Evolutionary conservation across 108 stramenopile genomes (phyloP).

Genomic region (Cyclostephanos invisitatus): DNA sequence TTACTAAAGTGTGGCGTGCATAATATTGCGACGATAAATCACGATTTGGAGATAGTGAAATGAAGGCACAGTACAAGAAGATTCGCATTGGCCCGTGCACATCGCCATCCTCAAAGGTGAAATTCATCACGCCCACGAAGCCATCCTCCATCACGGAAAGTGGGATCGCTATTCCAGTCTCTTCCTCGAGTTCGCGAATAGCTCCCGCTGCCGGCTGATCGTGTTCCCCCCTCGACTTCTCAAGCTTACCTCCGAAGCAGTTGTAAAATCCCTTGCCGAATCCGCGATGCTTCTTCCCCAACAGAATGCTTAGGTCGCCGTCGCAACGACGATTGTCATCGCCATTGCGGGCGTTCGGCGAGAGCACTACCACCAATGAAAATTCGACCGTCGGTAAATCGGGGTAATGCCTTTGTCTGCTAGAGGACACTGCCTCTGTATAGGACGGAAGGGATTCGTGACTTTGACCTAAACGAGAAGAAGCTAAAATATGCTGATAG

Average conservation of each 20-base stretch:
- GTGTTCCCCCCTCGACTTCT: slow-evolving; percentile 24
- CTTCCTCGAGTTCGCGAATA: slow-evolving; percentile 69
- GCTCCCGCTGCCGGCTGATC: slow-evolving; percentile 54
- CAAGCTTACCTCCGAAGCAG: slow-evolving; percentile 78
- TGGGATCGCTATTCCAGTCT: slow-evolving; percentile 58
- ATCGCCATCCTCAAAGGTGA: slow-evolving; percentile 66
- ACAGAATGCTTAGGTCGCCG: slow-evolving; percentile 51
- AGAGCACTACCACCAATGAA: slow-evolving; percentile 36
- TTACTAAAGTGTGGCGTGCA: slow-evolving; percentile 9
- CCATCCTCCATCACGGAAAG: slow-evolving; percentile 46
- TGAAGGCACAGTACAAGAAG: slow-evolving; percentile 64
- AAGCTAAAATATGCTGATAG: slow-evolving; percentile 14
- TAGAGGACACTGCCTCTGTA: background rate
- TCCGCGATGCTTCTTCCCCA: slow-evolving; percentile 74
- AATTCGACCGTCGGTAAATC: slow-evolving; percentile 16
- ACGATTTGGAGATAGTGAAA: slow-evolving; percentile 20
- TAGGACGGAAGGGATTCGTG: slow-evolving; percentile 22
- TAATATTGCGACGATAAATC: background rate
- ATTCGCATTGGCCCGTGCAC: slow-evolving; percentile 60
- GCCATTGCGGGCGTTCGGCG: background rate
- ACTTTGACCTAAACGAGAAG: slow-evolving; percentile 14
- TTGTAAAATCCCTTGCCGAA: slow-evolving; percentile 75
- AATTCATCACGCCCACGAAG: slow-evolving; percentile 62
- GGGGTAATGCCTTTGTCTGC: background rate
- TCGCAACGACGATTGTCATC: background rate